Conservation (phyloP, 495 filamentous ascomycete species). For the Letharia lupina region DNA sequence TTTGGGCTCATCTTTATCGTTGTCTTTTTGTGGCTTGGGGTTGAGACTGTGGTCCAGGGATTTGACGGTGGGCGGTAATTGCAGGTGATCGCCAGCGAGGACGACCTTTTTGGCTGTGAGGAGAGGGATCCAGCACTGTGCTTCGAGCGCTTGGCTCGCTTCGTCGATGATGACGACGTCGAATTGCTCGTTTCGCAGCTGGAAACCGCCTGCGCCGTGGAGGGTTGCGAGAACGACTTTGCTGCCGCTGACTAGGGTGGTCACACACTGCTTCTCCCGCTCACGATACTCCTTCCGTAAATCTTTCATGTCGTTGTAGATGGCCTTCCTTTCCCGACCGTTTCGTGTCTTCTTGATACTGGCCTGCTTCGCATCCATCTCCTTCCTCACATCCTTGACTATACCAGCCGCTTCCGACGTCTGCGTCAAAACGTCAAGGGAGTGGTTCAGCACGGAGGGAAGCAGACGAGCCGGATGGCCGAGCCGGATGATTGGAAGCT, state of each 20-base stretch:
- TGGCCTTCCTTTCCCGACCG: constrained; percentile 68
- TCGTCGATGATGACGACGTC: constrained; percentile 95
- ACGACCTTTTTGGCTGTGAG: constrained; percentile 74
- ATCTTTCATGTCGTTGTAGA: constrained; percentile 77
- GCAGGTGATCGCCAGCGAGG: constrained; percentile 88
- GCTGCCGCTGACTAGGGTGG: constrained; percentile 61
- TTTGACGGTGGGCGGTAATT: constrained; percentile 92
- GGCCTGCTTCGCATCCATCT: constrained; percentile 88
- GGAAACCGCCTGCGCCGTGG: constrained; percentile 83
- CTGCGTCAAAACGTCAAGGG: constrained; percentile 84
- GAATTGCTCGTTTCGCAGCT: constrained; percentile 71
- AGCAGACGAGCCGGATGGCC: constrained; percentile 90
- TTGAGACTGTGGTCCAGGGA: constrained; percentile 33
- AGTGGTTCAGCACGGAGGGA: constrained; percentile 80
- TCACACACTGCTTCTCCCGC: constrained; percentile 73
- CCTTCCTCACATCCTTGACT: constrained; percentile 81
- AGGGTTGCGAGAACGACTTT: constrained; percentile 87
- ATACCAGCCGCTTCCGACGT: constrained; percentile 84
- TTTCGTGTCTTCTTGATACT: constrained; percentile 78
- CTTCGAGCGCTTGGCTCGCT: constrained; percentile 90
- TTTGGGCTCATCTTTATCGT: constrained; percentile 21
- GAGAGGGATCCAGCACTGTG: constrained; percentile 96
- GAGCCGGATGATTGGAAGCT: constrained; percentile 78
- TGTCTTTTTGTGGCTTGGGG: not conserved
- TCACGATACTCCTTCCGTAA: constrained; percentile 83